Evolutionary conservation across 2,329 filamentous ascomycete species (phyloP), one percentile per base, ranked within the genome.

Genomic region (Botrytis squamosa): DNA sequence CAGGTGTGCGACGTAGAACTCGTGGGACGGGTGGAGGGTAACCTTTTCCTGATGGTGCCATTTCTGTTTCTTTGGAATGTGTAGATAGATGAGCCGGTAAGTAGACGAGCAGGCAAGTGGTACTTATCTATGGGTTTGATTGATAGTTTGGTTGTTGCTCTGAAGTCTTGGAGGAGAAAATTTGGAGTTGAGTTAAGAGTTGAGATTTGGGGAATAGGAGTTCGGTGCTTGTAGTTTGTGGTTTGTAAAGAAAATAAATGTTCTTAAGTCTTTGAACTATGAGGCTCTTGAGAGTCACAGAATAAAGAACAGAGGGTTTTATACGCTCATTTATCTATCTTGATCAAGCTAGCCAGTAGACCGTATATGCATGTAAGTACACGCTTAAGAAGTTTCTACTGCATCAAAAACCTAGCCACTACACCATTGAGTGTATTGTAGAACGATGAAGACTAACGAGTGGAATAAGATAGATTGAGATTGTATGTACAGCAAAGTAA

Each of bases 301-400:
- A 52, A 7, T n/a, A 0, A 0, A n/a, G 0, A 16, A n/a, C 0
- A 52, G 49, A 52, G 0, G 4, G n/a, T 25, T 14, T 52, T 52
- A n/a, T 52, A 14, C 5, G 5, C 49, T 52, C 49, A 14, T n/a
- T 52, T 5, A 14, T n/a, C 1, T n/a, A n/a, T 52, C 25, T 1
- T 14, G 1, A n/a, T n/a, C 25, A 12, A 52, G 49, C 49, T n/a
- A 14, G 25, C 49, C 4, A n/a, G 49, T 52, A 3, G 2, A 7
- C 49, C 49, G 49, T 52, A 52, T 3, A 6, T 52, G 25, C 25
- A n/a, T 52, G 25, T n/a, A n/a, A 3, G 4, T 14, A 52, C 7
- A n/a, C 49, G 25, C 49, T n/a, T 52, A 52, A 2, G 10, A n/a
- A 4, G 14, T 14, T 52, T 52, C 49, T 52, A n/a, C 49, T 52